Evolutionary conservation across 768 basidiomycete species (phyloP).

Genomic region (Lentinula raphanica): DNA sequence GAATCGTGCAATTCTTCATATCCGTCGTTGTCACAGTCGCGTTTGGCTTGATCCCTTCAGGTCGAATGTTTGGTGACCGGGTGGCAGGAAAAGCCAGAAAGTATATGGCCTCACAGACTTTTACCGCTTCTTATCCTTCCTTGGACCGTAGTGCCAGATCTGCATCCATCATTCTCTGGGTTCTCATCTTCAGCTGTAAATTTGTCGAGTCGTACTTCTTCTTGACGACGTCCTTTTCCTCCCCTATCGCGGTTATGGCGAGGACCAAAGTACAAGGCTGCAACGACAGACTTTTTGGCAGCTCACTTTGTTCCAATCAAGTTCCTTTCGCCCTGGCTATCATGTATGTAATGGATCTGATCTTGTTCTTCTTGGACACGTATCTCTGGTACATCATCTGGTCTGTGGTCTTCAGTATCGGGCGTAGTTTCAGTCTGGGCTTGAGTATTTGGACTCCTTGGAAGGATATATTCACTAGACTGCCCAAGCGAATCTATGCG

Average conservation of each 20-base stretch:
- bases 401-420: constrained; percentile 92
- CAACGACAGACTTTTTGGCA: constrained; percentile 78
- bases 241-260: constrained; percentile 95
- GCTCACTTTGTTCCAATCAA: constrained; percentile 81
- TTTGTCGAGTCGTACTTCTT: constrained; percentile 98
- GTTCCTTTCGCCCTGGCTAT: constrained; percentile 91
- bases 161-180: constrained; percentile 85
- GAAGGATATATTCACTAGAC: constrained; percentile 93
- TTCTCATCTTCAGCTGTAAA: constrained; percentile 94
- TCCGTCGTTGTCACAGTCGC: constrained; percentile 77
- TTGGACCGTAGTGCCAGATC: constrained; percentile 67
- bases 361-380: constrained; percentile 98
- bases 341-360: constrained; percentile 99
- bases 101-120: constrained; percentile 97
- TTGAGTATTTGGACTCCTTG: constrained; percentile 99
- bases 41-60: constrained; percentile 89
- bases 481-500: constrained; percentile 97
- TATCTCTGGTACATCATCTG: constrained; percentile 99
- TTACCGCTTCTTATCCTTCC: constrained; percentile 93
- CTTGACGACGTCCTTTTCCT: constrained; percentile 93
- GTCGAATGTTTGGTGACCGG: constrained; percentile 97
- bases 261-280: constrained; percentile 91
- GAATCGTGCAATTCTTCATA: constrained; percentile 90
- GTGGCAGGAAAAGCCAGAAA: constrained; percentile 97
- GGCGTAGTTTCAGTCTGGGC: constrained; percentile 85